Conservation (phyloP, 2,329 filamentous ascomycete species). For the Teratosphaeria zuluensis region DNA sequence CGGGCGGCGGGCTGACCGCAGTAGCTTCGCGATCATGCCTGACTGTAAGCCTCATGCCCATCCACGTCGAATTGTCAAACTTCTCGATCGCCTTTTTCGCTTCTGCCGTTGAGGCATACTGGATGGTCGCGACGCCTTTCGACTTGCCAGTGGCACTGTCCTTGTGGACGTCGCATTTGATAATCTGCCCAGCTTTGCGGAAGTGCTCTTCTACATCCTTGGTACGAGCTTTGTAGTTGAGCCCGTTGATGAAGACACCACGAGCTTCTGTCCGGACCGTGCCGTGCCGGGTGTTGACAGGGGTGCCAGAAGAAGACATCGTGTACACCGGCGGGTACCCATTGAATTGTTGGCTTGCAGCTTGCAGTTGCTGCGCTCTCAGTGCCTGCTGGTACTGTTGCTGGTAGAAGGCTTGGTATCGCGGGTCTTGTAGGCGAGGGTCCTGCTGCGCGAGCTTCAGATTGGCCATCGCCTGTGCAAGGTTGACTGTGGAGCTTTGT, state of each 20-base stretch:
- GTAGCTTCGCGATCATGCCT: slow-evolving; percentile 17
- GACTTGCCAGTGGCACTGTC: slow-evolving; percentile 15
- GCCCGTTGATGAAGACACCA: slow-evolving; percentile 20
- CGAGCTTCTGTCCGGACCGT: slow-evolving; percentile 16
- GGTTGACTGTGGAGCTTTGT: neutral
- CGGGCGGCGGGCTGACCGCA: slow-evolving; percentile 12
- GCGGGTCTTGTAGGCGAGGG: slow-evolving; percentile 1
- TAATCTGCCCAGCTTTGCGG: slow-evolving; percentile 16
- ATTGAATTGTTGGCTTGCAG: neutral
- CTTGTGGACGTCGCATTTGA: slow-evolving; percentile 17
- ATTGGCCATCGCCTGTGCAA: slow-evolving; percentile 2
- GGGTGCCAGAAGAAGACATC: slow-evolving; percentile 9
- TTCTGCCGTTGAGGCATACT: slow-evolving; percentile 15
- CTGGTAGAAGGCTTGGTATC: slow-evolving; percentile 1
- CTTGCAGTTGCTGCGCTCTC: neutral
- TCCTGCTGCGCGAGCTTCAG: slow-evolving; percentile 3
- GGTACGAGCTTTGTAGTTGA: slow-evolving; percentile 19
- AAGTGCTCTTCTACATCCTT: slow-evolving; percentile 18
- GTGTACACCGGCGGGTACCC: neutral
- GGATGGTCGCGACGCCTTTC: slow-evolving; percentile 21
- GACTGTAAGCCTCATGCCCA: slow-evolving; percentile 17
- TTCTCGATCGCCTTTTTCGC: slow-evolving; percentile 17
- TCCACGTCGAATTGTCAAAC: slow-evolving; percentile 16
- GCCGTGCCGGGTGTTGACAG: slow-evolving; percentile 17
- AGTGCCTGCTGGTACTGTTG: slow-evolving; percentile 3